A percentile compares a stretch with the other conserved stretches of the same genome.
phyloP scores from a whole-genome alignment of 306 rosid genomes.

The Psophocarpus tetragonolobus region DNA sequence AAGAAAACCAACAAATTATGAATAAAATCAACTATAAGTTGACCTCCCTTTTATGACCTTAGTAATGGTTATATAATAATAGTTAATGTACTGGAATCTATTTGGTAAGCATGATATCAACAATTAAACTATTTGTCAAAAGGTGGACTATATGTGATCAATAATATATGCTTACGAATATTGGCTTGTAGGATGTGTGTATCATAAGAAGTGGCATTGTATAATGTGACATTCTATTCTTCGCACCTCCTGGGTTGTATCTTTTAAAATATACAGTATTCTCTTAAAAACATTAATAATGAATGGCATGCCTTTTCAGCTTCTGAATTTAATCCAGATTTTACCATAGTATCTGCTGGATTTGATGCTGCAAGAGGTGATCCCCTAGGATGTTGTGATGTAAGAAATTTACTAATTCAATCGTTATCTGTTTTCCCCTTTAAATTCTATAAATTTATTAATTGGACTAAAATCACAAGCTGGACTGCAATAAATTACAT shows the following conservation, averaged over 20 bases:
- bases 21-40: not conserved
- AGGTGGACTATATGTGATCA: not conserved
- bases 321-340: slow-evolving; percentile 83
- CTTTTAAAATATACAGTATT: slow-evolving; percentile 2
- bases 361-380: slow-evolving; percentile 99
- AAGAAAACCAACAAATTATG: not conserved
- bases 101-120: not conserved
- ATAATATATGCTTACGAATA: slow-evolving; percentile 9
- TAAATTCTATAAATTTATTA: not conserved
- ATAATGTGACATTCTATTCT: slow-evolving; percentile 1
- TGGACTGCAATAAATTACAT: slow-evolving; percentile 23
- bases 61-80: not conserved
- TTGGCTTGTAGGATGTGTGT: not conserved
- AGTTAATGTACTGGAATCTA: slow-evolving; percentile 6
- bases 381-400: slow-evolving; percentile 96
- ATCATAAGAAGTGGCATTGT: not conserved
- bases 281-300: slow-evolving; percentile 26
- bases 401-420: slow-evolving; percentile 42
- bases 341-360: slow-evolving; percentile 96
- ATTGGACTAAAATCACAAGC: not conserved
- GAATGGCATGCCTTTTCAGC: slow-evolving; percentile 59
- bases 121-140: not conserved
- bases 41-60: not conserved
- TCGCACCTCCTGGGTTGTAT: not conserved
- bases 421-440: not conserved